Base-by-base conservation (phyloP, 2,329 filamentous ascomycete species). In the Trichoderma guizhouense region DNA sequence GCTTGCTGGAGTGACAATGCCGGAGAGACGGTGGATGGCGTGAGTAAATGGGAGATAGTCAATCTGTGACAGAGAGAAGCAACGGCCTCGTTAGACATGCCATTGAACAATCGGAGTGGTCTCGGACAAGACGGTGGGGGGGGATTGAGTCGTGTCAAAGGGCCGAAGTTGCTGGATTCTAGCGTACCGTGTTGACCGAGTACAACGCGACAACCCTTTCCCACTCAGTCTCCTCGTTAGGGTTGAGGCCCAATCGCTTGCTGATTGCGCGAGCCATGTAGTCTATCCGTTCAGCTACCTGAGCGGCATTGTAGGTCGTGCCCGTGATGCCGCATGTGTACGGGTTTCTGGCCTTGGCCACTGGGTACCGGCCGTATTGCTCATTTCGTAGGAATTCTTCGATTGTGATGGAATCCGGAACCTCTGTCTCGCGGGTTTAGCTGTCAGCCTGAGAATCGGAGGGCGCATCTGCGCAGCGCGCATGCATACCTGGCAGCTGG, bases 201-300 rank as follows among this genome's bases (percentile, higher is more conserved):
- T 93, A 97, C 32, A 95, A 84, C 5, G 86, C 91, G 62, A 93
- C 84, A 28, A 95, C 92, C 80, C 94, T 94, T 77, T 96, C 93
- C 91, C 91, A 96, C 79, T 95, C 92, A 0, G 89, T 88, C 14
- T 91, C 93, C 71, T 89, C 80, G 75, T 93, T 91, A 8, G 91
- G 89, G 60, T 86, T 80, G 86, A 93, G 94, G 57, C 88, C 90
- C 72, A 96, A 86, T 74, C 93, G 89, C 78, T 92, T 90, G 53
- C 88, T 87, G 39, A 97, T 82, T 26, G 88, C 91, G 72, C 91
- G 87, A 18, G 93, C 87, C 26, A 96, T 85, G 68, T 83, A 85
- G 32, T 93, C 90, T 11, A 92, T 87, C 26, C 92, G 87, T 71
- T 90, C 85, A 65, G 86, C 87, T 58, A 93, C 86, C 75, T 95